These are phyloP conservation scores for Leucaena leucocephala DNA, from an alignment of 306 rosid species.

Conservation along the genomic window DNA sequence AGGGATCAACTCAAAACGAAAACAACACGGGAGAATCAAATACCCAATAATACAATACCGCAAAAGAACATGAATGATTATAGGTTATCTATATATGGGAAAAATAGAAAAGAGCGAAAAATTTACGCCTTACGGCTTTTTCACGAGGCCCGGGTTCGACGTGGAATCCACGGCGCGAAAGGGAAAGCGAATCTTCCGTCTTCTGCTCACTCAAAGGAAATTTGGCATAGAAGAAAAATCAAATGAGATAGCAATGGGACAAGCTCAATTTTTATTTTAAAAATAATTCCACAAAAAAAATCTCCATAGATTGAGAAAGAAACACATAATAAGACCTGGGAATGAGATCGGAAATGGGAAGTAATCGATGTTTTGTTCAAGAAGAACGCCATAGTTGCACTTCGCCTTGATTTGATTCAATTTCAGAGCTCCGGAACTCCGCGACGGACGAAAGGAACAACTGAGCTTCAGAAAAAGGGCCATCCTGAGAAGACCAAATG, in stretches of 20 bases:
- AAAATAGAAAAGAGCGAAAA: neutral
- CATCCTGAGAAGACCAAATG: neutral
- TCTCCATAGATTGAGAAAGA: neutral
- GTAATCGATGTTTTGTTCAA: slow-evolving; percentile 11
- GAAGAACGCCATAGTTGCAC: slow-evolving; percentile 14
- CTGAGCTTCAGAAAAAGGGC: neutral
- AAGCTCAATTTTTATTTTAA: neutral
- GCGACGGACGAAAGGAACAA: neutral
- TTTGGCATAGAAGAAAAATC: neutral
- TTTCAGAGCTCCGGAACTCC: neutral
- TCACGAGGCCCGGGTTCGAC: slow-evolving; percentile 61
- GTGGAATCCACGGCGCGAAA: slow-evolving; percentile 57
- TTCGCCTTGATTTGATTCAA: neutral
- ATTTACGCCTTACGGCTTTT: slow-evolving; percentile 51
- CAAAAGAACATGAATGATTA: neutral
- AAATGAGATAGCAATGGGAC: slow-evolving; percentile 2
- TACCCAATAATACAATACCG: neutral
- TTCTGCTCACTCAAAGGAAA: slow-evolving; percentile 29
- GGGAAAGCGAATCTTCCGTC: slow-evolving; percentile 45
- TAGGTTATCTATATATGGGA: neutral
- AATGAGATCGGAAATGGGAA: slow-evolving; percentile 14
- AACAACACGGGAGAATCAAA: neutral
- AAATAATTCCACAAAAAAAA: neutral
- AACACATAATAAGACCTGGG: slow-evolving; percentile 2
- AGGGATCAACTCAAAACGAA: neutral